A percentile compares a stretch with the other conserved stretches of the same genome.
Conservation (phyloP, 2,329 filamentous ascomycete species). For the Fusarium papillatum region DNA sequence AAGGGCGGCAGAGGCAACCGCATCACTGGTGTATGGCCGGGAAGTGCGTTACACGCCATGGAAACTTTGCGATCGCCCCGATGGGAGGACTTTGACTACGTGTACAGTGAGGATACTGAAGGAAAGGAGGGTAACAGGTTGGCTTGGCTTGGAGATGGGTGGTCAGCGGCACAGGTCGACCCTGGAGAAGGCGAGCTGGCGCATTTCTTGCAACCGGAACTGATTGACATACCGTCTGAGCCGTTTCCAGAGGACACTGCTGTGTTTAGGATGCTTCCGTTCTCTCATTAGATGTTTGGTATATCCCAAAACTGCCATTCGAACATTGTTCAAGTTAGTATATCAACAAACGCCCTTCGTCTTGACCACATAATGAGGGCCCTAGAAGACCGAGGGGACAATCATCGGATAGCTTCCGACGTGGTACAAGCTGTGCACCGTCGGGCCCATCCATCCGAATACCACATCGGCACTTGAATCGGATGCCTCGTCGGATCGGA, state of each 20-base stretch:
- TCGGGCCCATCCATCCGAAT: not conserved
- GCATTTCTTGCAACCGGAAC: conserved; percentile 11
- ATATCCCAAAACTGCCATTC: not conserved
- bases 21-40: not conserved
- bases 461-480: not conserved
- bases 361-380: not conserved
- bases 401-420: not conserved
- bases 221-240: conserved; percentile 14
- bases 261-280: not conserved
- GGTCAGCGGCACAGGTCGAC: conserved; percentile 13
- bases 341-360: not conserved
- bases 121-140: not conserved
- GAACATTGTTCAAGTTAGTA: not conserved
- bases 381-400: not conserved
- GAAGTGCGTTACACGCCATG: not conserved
- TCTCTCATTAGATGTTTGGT: not conserved
- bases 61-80: not conserved
- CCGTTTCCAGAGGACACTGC: conserved; percentile 4
- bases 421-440: not conserved
- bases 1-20: not conserved
- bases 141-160: conserved; percentile 2
- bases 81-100: conserved; percentile 1
- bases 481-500: not conserved
- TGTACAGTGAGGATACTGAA: not conserved
- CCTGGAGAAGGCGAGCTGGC: conserved; percentile 1